phyloP scores from a whole-genome alignment of 1,284 basidiomycete genomes.

The Chalciporus sp. region DNA sequence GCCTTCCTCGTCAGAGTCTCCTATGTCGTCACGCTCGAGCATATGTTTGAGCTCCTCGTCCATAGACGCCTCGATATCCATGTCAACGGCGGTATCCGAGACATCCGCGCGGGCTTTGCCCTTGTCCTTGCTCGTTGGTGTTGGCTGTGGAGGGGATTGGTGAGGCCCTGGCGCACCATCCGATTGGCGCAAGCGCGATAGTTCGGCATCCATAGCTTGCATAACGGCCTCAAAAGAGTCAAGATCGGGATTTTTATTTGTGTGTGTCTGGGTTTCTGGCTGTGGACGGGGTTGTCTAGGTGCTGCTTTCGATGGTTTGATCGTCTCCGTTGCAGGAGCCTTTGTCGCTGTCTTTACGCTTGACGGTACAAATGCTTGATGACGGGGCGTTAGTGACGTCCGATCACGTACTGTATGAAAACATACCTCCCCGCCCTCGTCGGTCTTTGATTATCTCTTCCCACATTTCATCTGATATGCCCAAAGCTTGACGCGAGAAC shows the following conservation, averaged over 20 bases:
- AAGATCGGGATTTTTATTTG: conserved; percentile 65
- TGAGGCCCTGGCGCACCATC: conserved; percentile 20
- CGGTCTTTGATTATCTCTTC: conserved; percentile 77
- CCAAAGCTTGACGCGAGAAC: conserved; percentile 88
- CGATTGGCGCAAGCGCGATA: conserved; percentile 48
- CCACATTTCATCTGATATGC: conserved; percentile 86
- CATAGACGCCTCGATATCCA: conserved; percentile 80
- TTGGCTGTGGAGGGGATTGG: conserved; percentile 6
- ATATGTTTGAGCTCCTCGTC: conserved; percentile 78
- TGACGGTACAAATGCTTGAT: conserved; percentile 68
- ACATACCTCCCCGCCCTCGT: conserved; percentile 72
- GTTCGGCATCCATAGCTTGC: conserved; percentile 89
- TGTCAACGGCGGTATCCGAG: conserved; percentile 46
- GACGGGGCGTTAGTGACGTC: conserved; percentile 8
- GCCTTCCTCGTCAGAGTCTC: conserved; percentile 54
- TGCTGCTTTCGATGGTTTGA: background rate
- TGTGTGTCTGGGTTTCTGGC: conserved; percentile 41
- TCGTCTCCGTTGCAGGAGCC: conserved; percentile 3
- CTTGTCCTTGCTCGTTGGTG: conserved; percentile 29
- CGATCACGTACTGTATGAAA: background rate
- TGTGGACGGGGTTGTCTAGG: conserved; percentile 11
- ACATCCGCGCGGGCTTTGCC: conserved; percentile 28
- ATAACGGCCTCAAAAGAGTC: conserved; percentile 93
- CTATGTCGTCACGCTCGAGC: conserved; percentile 54
- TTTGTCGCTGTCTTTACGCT: conserved; percentile 32